phyloP scores from a whole-genome alignment of 768 basidiomycete species.

The Mrakia gelida region DNA sequence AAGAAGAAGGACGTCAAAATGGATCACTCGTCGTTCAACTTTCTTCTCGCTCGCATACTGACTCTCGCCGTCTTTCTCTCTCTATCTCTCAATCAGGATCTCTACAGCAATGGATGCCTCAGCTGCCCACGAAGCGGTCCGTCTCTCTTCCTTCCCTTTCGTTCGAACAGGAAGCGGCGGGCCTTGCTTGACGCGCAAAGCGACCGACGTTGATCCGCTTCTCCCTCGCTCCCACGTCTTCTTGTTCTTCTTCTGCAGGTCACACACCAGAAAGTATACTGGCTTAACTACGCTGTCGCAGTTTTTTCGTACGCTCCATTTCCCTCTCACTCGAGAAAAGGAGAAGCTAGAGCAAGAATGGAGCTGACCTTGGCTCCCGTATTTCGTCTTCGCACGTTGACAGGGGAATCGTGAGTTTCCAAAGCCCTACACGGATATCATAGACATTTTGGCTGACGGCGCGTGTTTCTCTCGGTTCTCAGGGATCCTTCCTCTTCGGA shows the following conservation, averaged over 20 bases:
- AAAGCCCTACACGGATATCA: no score
- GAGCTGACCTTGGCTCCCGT: neutral
- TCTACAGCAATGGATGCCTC: neutral
- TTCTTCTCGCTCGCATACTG: neutral
- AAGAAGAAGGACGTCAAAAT: neutral
- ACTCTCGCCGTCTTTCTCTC: neutral
- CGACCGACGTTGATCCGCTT: neutral
- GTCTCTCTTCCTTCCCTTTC: neutral
- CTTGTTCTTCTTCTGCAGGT: neutral
- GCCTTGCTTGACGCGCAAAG: neutral
- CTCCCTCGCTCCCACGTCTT: neutral
- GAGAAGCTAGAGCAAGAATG: no score
- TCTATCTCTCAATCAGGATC: no score
- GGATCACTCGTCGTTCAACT: neutral
- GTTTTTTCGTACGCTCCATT: neutral
- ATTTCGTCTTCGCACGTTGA: neutral
- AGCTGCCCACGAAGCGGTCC: neutral
- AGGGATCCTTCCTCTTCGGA: slow-evolving; percentile 10
- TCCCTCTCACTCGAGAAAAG: neutral
- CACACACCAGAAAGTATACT: neutral
- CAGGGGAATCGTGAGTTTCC: neutral
- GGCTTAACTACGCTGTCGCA: slow-evolving; percentile 1
- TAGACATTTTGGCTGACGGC: no score
- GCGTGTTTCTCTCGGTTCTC: neutral
- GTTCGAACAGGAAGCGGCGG: neutral